phyloP scores from a whole-genome alignment of 2,329 filamentous ascomycete species.

The Decorospora gaudefroyi region DNA sequence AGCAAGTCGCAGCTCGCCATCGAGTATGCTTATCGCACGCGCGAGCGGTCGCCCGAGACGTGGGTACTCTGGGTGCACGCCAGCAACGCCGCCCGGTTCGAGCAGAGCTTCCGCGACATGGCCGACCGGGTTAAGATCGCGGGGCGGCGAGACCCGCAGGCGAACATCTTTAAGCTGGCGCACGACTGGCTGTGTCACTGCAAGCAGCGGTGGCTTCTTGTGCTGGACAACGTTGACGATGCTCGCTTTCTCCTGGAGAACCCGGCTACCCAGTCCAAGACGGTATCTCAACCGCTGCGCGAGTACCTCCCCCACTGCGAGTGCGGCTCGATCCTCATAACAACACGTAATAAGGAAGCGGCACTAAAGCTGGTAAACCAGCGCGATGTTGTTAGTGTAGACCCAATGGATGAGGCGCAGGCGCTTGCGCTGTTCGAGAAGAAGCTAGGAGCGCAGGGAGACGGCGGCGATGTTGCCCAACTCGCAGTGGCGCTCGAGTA shows the following conservation, averaged over 20 bases:
- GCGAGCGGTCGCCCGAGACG: conserved; percentile 16
- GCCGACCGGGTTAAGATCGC: conserved; percentile 20
- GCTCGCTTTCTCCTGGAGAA: neutral
- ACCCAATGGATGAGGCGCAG: conserved; percentile 13
- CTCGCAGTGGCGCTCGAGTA: conserved; percentile 28
- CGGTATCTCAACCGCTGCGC: neutral
- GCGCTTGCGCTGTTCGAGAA: conserved; percentile 13
- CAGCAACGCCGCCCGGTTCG: conserved; percentile 17
- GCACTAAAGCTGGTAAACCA: conserved; percentile 11
- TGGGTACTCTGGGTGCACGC: conserved; percentile 24
- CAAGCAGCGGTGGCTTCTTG: neutral
- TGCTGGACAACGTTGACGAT: neutral
- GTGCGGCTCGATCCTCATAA: conserved; percentile 18
- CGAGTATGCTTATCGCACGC: conserved; percentile 16
- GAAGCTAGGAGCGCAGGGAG: conserved; percentile 6
- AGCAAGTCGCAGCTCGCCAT: conserved; percentile 23
- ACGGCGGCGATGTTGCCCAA: neutral
- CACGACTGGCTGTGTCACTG: no score
- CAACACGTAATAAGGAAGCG: conserved; percentile 13
- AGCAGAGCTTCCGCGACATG: conserved; percentile 22
- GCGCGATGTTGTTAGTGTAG: conserved; percentile 10
- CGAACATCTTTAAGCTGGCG: neutral
- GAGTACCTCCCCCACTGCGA: conserved; percentile 14
- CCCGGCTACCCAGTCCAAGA: neutral
- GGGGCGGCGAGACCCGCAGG: conserved; percentile 9